Percentiles rank a stretch among this genome's conserved stretches.
These are phyloP conservation scores for Emmonsia crescens DNA, from an alignment of 2,329 filamentous ascomycete species.

Conservation along the genomic window DNA sequence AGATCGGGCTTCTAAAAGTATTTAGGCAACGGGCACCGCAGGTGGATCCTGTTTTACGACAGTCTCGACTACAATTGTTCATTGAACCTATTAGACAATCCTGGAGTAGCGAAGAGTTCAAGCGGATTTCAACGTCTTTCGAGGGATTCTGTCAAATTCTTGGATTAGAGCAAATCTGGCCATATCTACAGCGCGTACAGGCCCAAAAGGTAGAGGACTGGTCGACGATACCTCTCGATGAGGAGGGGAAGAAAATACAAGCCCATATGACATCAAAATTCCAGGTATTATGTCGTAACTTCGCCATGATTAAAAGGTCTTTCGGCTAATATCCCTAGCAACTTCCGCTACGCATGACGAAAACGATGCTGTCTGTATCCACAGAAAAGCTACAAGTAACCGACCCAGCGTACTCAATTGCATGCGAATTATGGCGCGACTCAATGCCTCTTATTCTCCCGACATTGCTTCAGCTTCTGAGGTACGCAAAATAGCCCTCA, in stretches of 20 bases:
- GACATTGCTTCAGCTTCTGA: slow-evolving; percentile 72
- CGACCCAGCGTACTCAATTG: slow-evolving; percentile 61
- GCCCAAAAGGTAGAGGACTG: slow-evolving; percentile 74
- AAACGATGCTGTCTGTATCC: slow-evolving; percentile 83
- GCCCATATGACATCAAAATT: slow-evolving; percentile 65
- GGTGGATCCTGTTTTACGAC: slow-evolving; percentile 59
- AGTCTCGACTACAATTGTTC: slow-evolving; percentile 63
- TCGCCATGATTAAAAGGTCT: background rate
- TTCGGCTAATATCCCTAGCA: slow-evolving; percentile 33
- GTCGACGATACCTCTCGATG: slow-evolving; percentile 65
- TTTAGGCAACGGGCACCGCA: slow-evolving; percentile 65
- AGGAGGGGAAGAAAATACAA: slow-evolving; percentile 69
- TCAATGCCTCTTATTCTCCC: slow-evolving; percentile 74
- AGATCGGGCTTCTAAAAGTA: slow-evolving; percentile 6
- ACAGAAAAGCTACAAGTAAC: slow-evolving; percentile 76
- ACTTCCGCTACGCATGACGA: slow-evolving; percentile 75
- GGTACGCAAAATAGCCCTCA: slow-evolving; percentile 31
- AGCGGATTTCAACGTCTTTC: slow-evolving; percentile 61
- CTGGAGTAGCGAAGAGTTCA: slow-evolving; percentile 65
- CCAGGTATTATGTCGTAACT: slow-evolving; percentile 37
- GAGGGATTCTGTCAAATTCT: slow-evolving; percentile 68
- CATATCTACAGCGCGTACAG: slow-evolving; percentile 62
- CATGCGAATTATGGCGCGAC: slow-evolving; percentile 74
- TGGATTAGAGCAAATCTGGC: slow-evolving; percentile 67
- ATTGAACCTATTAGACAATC: slow-evolving; percentile 68